A percentile compares a stretch with the other conserved stretches of the same genome.
Conservation (phyloP, 108 stramenopile species). For the Epipyxis sp. region DNA sequence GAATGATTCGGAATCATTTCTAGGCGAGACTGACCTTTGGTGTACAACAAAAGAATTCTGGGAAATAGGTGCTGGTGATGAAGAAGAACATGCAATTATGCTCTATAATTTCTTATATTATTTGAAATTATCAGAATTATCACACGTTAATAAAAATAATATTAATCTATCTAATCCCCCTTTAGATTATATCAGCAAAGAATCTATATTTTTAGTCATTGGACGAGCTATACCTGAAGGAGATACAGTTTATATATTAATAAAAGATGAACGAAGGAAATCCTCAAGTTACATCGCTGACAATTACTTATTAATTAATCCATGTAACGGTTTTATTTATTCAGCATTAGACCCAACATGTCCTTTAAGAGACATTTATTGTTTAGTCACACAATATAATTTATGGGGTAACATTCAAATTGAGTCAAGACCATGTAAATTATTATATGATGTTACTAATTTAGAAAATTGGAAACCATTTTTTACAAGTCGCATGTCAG, state of each 20-base stretch:
- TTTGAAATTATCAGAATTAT: conserved; percentile 37
- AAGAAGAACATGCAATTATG: conserved; percentile 67
- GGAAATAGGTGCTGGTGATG: conserved; percentile 68
- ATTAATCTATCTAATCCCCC: not conserved
- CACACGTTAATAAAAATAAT: too few relatives aligned
- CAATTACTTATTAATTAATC: conserved; percentile 59
- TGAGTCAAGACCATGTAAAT: conserved; percentile 33
- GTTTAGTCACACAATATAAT: conserved; percentile 55
- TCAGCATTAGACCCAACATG: conserved; percentile 45
- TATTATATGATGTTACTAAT: conserved; percentile 43
- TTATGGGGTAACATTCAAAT: conserved; percentile 55
- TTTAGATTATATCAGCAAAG: not conserved
- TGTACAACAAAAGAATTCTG: conserved; percentile 65
- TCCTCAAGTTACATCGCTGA: not conserved
- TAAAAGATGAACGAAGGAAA: not conserved
- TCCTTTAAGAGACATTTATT: conserved; percentile 62
- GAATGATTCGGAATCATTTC: conserved; percentile 64
- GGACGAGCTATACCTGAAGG: conserved; percentile 66
- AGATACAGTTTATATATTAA: conserved; percentile 48
- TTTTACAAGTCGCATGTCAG: not conserved
- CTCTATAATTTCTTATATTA: conserved; percentile 65
- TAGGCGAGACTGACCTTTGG: conserved; percentile 57
- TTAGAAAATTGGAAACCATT: conserved; percentile 37
- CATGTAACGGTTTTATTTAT: conserved; percentile 61
- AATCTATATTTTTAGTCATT: conserved; percentile 29